These are phyloP conservation scores for Thelonectria rubi DNA, from an alignment of 2,329 filamentous ascomycete genomes.

Conservation along the genomic window DNA sequence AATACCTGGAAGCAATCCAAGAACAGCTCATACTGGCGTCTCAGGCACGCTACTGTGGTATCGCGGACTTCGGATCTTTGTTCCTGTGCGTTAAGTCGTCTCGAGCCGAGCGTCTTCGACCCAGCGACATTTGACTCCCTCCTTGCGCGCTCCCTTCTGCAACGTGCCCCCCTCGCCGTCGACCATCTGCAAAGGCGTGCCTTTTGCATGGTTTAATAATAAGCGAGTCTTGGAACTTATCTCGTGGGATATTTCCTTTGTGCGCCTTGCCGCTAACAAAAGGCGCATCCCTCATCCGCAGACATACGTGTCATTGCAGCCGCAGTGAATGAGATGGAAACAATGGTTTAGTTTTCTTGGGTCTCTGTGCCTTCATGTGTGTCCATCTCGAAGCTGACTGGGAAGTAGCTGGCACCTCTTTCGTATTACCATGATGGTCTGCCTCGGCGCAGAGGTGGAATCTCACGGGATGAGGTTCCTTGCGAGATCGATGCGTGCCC, in stretches of 20 bases:
- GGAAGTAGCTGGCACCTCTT: not conserved
- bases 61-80: conserved; percentile 18
- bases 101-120: conserved; percentile 10
- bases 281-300: conserved; percentile 8
- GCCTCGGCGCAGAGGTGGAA: not conserved
- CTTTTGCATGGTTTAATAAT: not conserved
- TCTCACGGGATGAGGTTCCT: conserved; percentile 21
- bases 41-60: conserved; percentile 26
- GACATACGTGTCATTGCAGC: conserved; percentile 29
- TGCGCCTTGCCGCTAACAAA: conserved; percentile 10
- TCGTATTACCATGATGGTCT: not conserved
- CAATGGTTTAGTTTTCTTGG: conserved; percentile 8
- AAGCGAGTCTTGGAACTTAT: conserved; percentile 1
- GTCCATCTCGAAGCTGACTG: not conserved
- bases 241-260: conserved; percentile 4
- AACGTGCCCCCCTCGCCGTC: not conserved
- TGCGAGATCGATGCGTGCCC: conserved; percentile 20
- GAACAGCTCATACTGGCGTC: conserved; percentile 34
- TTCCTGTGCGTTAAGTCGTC: conserved; percentile 25
- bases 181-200: not conserved
- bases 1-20: conserved; percentile 29
- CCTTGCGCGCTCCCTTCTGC: not conserved
- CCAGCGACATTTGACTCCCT: not conserved
- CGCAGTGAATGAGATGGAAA: conserved; percentile 1
- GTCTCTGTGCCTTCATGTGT: not conserved